These are phyloP conservation scores for Effrenium voratum DNA, from an alignment of 73 alveolate species.

Conservation along the genomic window DNA sequence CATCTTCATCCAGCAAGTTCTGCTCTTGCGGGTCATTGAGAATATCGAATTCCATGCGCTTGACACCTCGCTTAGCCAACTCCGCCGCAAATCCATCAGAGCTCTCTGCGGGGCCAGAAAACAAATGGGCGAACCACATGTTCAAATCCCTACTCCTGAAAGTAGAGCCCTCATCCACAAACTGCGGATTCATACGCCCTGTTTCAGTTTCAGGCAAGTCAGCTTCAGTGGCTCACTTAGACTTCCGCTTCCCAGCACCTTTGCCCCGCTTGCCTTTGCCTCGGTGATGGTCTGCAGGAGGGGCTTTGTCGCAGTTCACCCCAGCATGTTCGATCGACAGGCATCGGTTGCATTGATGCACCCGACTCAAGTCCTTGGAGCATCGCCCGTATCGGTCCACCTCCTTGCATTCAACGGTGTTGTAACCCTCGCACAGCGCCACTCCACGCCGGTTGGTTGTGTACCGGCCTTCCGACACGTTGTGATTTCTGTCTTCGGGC, in stretches of 20 bases:
- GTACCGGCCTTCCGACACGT: background rate
- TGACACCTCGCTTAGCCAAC: background rate
- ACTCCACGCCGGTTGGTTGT: slow-evolving; percentile 6
- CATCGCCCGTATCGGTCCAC: background rate
- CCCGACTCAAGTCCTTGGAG: background rate
- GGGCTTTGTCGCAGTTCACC: background rate
- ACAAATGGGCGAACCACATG: background rate
- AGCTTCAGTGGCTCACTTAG: background rate
- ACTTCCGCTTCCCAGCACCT: background rate
- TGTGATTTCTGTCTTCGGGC: background rate
- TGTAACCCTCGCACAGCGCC: background rate
- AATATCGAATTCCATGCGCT: background rate
- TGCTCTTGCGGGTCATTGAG: background rate
- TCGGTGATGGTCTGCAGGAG: background rate
- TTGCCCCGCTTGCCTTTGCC: background rate
- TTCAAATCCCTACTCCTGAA: background rate
- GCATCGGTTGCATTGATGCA: background rate
- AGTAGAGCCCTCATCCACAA: too few relatives aligned
- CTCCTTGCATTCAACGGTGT: background rate
- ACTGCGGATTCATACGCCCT: background rate
- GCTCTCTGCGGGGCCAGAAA: background rate
- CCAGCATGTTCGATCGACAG: background rate
- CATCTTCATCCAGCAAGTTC: background rate
- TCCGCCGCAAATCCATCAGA: background rate
- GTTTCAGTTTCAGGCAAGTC: background rate